A percentile compares a stretch with the other conserved stretches of the same genome.
Conservation (phyloP, 1,139 yeast genomes). For the Zygosaccharomyces sapae region DNA sequence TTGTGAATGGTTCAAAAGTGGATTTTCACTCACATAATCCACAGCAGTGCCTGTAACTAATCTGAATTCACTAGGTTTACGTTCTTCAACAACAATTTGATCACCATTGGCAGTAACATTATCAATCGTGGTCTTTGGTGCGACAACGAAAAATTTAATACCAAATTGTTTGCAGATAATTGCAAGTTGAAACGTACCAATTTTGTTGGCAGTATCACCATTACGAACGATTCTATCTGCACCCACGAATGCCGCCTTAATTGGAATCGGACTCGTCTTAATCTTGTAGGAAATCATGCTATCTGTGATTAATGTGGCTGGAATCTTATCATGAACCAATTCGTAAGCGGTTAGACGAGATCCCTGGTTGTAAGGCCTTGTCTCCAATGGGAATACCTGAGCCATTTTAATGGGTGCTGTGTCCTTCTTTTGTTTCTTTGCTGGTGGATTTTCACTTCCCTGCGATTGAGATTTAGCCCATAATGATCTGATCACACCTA, state of each 20-base stretch:
- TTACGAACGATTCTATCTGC: conserved; percentile 92
- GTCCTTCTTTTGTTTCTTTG: conserved; percentile 30
- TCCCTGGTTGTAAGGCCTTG: conserved; percentile 96
- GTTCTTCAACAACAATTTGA: conserved; percentile 77
- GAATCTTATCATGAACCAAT: conserved; percentile 76
- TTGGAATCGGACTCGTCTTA: conserved; percentile 44
- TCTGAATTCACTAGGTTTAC: conserved; percentile 77
- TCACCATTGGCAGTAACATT: conserved; percentile 60
- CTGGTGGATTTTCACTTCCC: conserved; percentile 19
- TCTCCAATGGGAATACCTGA: conserved; percentile 84
- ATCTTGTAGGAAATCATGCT: conserved; percentile 85
- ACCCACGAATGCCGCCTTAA: conserved; percentile 89
- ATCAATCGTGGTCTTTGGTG: conserved; percentile 90
- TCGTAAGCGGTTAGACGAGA: conserved; percentile 91
- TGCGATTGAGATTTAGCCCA: conserved; percentile 41
- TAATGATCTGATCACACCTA: conserved; percentile 81
- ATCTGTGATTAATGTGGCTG: conserved; percentile 84
- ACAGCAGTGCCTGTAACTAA: conserved; percentile 65
- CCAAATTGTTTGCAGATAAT: conserved; percentile 52
- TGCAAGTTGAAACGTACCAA: conserved; percentile 91
- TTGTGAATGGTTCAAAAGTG: conserved; percentile 35
- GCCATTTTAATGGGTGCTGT: conserved; percentile 41
- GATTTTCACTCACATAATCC: conserved; percentile 32
- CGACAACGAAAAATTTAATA: conserved; percentile 86
- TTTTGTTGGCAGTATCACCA: conserved; percentile 96